Conservation (phyloP, 352 stramenopile species). For the Bremia lactucae region DNA sequence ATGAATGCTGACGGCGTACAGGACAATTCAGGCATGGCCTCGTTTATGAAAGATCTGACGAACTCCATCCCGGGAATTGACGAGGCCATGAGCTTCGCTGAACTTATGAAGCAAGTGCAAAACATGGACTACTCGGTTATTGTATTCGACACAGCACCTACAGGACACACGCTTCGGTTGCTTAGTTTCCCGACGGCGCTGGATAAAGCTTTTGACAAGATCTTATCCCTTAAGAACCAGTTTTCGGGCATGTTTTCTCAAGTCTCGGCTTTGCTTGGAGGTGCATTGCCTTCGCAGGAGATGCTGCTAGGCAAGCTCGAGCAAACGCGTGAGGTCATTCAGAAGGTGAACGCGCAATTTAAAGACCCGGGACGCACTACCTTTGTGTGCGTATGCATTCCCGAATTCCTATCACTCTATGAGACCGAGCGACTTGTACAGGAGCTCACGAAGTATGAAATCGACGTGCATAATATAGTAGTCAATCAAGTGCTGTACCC, state of each 20-base stretch:
- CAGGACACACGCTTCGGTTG: slow-evolving; percentile 94
- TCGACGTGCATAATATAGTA: slow-evolving; percentile 99
- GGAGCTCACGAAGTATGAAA: slow-evolving; percentile 99
- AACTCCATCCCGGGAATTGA: slow-evolving; percentile 98
- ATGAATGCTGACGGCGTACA: slow-evolving; percentile 73
- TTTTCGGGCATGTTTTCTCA: slow-evolving; percentile 84
- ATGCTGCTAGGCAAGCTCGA: slow-evolving; percentile 94
- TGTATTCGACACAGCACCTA: slow-evolving; percentile 97
- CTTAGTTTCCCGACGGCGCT: slow-evolving; percentile 96
- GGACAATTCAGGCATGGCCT: slow-evolving; percentile 85
- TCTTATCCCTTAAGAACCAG: slow-evolving; percentile 93
- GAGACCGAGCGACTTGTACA: slow-evolving; percentile 98
- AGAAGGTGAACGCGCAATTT: slow-evolving; percentile 98
- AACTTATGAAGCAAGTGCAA: slow-evolving; percentile 98
- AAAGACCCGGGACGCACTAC: slow-evolving; percentile 97
- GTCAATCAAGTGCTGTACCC: slow-evolving; percentile 98
- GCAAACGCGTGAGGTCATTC: slow-evolving; percentile 93
- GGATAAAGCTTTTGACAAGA: slow-evolving; percentile 97
- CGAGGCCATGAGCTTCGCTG: slow-evolving; percentile 97
- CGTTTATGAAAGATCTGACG: slow-evolving; percentile 95
- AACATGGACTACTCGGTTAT: slow-evolving; percentile 97
- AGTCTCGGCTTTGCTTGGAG: slow-evolving; percentile 66
- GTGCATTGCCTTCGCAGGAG: slow-evolving; percentile 81
- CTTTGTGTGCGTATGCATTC: slow-evolving; percentile 99
- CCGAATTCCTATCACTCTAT: slow-evolving; percentile 99